Evolutionary conservation across 805 yeast genomes (phyloP).

Genomic region (Barnettozyma botsteinii): DNA sequence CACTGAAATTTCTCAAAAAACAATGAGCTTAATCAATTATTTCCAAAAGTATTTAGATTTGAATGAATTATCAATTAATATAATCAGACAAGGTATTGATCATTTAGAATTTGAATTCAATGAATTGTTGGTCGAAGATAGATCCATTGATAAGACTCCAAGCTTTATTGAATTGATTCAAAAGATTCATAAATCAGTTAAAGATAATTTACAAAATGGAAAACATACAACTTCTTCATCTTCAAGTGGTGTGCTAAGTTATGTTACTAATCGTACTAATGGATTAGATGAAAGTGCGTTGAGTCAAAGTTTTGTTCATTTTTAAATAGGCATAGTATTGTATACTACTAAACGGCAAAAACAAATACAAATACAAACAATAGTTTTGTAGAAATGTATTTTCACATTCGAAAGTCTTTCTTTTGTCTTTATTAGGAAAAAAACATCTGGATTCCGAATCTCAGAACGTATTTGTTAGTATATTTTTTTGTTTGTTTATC

Average conservation of each 20-base stretch:
- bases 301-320: conserved; percentile 4
- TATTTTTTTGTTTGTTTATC: too few species aligned
- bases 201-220: conserved; percentile 45
- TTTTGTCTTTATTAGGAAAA: too few species aligned
- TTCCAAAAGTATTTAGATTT: conserved; percentile 40
- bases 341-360: background rate
- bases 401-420: too few species aligned
- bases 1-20: conserved; percentile 63
- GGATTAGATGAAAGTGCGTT: background rate
- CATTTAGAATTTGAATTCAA: conserved; percentile 39
- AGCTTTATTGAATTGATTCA: conserved; percentile 64
- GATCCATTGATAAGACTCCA: conserved; percentile 43
- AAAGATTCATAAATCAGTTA: conserved; percentile 59
- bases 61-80: conserved; percentile 41
- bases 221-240: conserved; percentile 11
- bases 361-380: background rate
- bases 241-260: background rate
- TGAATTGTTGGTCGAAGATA: conserved; percentile 70
- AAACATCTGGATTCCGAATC: too few species aligned
- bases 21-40: conserved; percentile 54
- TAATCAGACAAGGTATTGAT: conserved; percentile 63
- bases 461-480: too few species aligned
- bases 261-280: background rate
- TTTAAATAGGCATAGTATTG: background rate
- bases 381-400: background rate